Conservation (phyloP, 2,329 filamentous ascomycete species). For the Cladophialophora immunda region DNA sequence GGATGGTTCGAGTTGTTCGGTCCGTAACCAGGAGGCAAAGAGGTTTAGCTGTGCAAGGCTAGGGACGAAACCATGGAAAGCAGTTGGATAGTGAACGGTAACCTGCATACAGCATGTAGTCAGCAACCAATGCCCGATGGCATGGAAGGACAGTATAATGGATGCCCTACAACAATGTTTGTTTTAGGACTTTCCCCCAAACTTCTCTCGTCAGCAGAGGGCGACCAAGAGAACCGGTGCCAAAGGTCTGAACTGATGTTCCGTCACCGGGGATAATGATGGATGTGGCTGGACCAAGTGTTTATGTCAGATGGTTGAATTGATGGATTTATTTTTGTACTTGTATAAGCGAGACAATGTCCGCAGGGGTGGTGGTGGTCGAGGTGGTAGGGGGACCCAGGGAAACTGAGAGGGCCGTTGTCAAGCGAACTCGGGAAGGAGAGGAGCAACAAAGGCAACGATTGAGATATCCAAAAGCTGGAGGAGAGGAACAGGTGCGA, state of each 20-base stretch:
- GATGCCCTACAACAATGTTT: not conserved
- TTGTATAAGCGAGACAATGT: conserved; percentile 20
- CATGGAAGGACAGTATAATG: not conserved
- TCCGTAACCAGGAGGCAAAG: conserved; percentile 20
- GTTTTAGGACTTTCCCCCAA: not conserved
- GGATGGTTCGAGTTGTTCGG: conserved; percentile 16
- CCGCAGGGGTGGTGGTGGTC: not conserved
- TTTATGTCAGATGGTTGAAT: conserved; percentile 23
- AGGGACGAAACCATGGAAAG: conserved; percentile 31
- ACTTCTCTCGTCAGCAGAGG: conserved; percentile 3
- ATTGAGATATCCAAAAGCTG: not conserved
- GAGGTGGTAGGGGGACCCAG: not conserved
- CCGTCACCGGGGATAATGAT: conserved; percentile 9
- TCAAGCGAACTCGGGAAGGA: not conserved
- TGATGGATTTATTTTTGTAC: conserved; percentile 9
- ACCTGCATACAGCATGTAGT: conserved; percentile 30
- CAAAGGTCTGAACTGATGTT: not conserved
- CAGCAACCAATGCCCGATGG: conserved; percentile 22
- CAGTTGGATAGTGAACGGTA: conserved; percentile 27
- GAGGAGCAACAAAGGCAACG: not conserved
- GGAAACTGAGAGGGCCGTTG: not conserved
- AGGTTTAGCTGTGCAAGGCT: conserved; percentile 27
- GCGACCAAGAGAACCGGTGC: not conserved
- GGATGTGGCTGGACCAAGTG: conserved; percentile 24
- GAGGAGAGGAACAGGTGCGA: not conserved